Base-by-base conservation (phyloP, 768 basidiomycete genomes). In the Botryobasidium botryosum region DNA sequence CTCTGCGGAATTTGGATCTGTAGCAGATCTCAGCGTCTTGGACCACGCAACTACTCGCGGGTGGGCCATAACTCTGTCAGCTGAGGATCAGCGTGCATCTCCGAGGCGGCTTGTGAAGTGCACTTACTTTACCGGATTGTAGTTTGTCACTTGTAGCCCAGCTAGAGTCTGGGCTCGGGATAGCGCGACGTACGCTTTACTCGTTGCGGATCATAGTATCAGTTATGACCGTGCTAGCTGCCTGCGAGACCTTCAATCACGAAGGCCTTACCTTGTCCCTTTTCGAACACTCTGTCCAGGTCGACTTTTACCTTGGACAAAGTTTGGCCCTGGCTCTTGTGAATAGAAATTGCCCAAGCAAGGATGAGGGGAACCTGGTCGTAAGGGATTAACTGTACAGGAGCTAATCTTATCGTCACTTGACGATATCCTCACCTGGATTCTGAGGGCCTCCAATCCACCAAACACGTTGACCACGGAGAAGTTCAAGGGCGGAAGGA, bases 1-100 rank as follows among this genome's bases (percentile, higher is more conserved):
- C n/a, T n/a, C n/a, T n/a, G n/a, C 13, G 32, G 17, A 33, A 33
- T 33, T 33, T 12, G 32, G 32, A 33, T 33, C 17, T 17, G 32
- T 33, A n/a, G n/a, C n/a, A n/a, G n/a, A n/a, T n/a, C n/a, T n/a
- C n/a, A 57, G 54, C 3, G 61, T 52, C 2, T 62, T 56, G 50
- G 74, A 59, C 78, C 77, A 82, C 35, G 61, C 62, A 1, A 79
- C 52, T 8, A 82, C 78, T 13, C 69, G 67, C 5, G 72, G 71
- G 56, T 81, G 75, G 4, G 74, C 79, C 53, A 64, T 61, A 12
- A 82, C 73, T 56, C 79, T 81, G 53, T 7, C 24, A 20, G 37
- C 12, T 15, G 13, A 38, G 21, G 20, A 40, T 25, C 35, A 39
- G 25, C 40, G 50, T 27, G 24, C 15, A 42, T 44, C 28, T 21